Conservation (phyloP, 495 filamentous ascomycete genomes). For the Neohortaea acidophila region DNA sequence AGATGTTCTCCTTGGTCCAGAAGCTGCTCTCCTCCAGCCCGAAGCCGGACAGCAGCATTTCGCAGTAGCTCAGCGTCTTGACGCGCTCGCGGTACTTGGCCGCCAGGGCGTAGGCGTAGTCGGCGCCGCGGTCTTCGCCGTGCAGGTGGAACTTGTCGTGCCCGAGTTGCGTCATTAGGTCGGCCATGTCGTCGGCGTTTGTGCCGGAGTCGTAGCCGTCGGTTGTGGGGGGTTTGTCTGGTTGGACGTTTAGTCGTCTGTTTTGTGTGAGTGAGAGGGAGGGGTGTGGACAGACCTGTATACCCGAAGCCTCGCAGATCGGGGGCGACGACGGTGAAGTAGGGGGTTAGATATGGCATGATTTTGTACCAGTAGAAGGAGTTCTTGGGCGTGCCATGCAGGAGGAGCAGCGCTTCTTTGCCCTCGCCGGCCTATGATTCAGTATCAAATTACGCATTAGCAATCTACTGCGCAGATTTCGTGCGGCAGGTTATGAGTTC, state of each 20-base stretch:
- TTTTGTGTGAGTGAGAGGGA: no score
- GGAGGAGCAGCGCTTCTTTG: constrained; percentile 12
- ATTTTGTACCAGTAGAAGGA: constrained; percentile 16
- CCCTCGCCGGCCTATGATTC: no score
- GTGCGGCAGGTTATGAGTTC: constrained; percentile 3
- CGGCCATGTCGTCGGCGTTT: constrained; percentile 11
- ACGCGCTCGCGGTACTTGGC: constrained; percentile 7
- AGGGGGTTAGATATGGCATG: constrained; percentile 7
- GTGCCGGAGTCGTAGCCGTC: constrained; percentile 7
- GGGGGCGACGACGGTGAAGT: constrained; percentile 13
- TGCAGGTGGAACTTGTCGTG: constrained; percentile 13
- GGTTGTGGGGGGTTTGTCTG: constrained; percentile 13
- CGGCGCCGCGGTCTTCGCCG: constrained; percentile 7
- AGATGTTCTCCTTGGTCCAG: constrained; percentile 6
- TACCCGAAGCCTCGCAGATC: constrained; percentile 14
- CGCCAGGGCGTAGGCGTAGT: constrained; percentile 12
- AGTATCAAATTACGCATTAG: no score
- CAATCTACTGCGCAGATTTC: no score
- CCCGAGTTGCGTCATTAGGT: constrained; percentile 11
- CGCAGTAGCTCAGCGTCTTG: constrained; percentile 5
- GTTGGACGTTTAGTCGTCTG: no score
- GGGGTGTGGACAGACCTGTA: no score
- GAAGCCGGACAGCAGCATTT: constrained; percentile 10
- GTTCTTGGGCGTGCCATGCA: constrained; percentile 15
- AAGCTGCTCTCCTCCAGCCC: constrained; percentile 5